Evolutionary conservation across 2,329 filamentous ascomycete species (phyloP).

Genomic region (Alternaria burnsii): DNA sequence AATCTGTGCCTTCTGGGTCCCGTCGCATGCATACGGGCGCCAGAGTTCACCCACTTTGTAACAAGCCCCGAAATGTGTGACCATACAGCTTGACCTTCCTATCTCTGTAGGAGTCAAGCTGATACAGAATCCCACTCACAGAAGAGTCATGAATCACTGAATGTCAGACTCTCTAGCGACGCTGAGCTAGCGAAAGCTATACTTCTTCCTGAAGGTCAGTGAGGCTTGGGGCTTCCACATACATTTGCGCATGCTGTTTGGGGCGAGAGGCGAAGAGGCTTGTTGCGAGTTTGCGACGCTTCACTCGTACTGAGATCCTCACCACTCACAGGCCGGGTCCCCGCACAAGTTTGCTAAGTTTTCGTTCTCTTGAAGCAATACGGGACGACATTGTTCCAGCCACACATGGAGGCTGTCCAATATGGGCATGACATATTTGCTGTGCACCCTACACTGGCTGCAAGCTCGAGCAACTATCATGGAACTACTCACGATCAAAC

Average conservation of each 20-base stretch:
- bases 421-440: conserved; percentile 3
- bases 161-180: conserved; percentile 22
- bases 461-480: conserved; percentile 19
- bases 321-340: conserved; percentile 9
- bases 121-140: conserved; percentile 1
- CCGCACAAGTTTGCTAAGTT: conserved; percentile 4
- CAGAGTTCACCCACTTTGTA: conserved; percentile 15
- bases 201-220: conserved; percentile 20
- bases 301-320: not conserved
- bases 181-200: conserved; percentile 1
- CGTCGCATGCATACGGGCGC: conserved; percentile 33
- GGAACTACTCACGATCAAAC: conserved; percentile 6
- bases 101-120: conserved; percentile 13
- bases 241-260: not conserved
- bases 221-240: not conserved
- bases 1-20: conserved; percentile 27
- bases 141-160: conserved; percentile 2
- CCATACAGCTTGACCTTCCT: conserved; percentile 4
- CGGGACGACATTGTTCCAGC: not conserved
- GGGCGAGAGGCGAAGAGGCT: not conserved
- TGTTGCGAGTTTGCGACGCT: conserved; percentile 5
- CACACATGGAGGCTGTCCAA: not conserved
- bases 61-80: conserved; percentile 20
- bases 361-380: not conserved
- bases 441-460: not conserved